These are phyloP conservation scores for Macadamia integrifolia DNA, from an alignment of 164 flowering plant genomes.

Conservation along the genomic window DNA sequence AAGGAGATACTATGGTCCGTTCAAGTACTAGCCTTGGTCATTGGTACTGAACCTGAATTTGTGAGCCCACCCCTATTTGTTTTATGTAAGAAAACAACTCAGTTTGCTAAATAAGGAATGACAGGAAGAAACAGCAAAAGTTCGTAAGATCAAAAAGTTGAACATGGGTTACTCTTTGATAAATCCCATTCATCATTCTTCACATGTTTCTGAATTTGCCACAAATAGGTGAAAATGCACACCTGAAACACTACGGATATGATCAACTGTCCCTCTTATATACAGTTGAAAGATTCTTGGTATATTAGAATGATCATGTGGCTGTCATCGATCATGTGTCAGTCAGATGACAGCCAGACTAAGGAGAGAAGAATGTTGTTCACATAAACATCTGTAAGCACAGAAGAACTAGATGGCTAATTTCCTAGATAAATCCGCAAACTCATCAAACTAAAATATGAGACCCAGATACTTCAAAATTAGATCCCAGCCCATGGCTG, in stretches of 20 bases:
- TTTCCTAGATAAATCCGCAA: background rate
- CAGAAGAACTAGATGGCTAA: background rate
- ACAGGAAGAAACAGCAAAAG: background rate
- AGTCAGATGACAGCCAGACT: slow-evolving; percentile 1
- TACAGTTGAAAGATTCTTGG: background rate
- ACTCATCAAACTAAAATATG: too few relatives aligned
- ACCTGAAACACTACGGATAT: slow-evolving; percentile 3
- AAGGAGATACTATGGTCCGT: background rate
- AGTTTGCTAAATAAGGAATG: background rate
- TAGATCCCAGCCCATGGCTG: too few relatives aligned
- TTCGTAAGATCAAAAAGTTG: background rate
- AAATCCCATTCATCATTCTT: background rate
- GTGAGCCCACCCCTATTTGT: background rate
- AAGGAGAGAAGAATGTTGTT: background rate
- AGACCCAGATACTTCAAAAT: too few relatives aligned
- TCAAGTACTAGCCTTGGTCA: background rate
- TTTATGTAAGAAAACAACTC: background rate
- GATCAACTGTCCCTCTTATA: background rate
- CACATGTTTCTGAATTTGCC: background rate
- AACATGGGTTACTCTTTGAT: background rate
- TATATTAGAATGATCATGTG: background rate
- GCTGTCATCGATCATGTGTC: background rate
- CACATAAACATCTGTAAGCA: background rate
- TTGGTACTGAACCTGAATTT: slow-evolving; percentile 2
- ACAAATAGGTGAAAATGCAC: background rate